Percentiles rank a stretch among this genome's conserved stretches.
phyloP scores from a whole-genome alignment of 768 basidiomycete species.

The Phaffia tasmanica region DNA sequence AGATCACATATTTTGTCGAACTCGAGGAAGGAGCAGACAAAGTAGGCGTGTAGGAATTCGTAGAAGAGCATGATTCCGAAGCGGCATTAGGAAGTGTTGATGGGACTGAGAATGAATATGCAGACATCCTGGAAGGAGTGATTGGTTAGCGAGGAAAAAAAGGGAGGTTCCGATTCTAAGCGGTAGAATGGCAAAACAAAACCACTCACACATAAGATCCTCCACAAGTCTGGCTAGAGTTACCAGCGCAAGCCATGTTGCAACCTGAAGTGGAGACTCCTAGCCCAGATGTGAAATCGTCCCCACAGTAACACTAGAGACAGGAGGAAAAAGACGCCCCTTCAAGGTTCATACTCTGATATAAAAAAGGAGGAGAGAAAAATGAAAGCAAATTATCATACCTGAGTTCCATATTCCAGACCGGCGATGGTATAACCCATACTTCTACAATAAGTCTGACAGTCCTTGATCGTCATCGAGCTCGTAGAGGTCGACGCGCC shows the following conservation, averaged over 20 bases:
- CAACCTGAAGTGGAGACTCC: conserved; percentile 13
- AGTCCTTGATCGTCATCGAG: conserved; percentile 30
- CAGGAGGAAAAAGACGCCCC: too few species aligned
- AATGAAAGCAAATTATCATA: too few species aligned
- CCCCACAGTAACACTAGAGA: too few species aligned
- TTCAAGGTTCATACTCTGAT: conserved; percentile 1
- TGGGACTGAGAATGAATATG: conserved; percentile 7
- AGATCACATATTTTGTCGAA: conserved; percentile 9
- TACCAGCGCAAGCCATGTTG: conserved; percentile 14
- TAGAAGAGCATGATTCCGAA: conserved; percentile 5
- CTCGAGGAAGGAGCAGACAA: conserved; percentile 10
- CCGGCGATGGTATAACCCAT: conserved; percentile 28
- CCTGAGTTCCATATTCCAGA: conserved; percentile 27
- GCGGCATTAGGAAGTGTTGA: not conserved
- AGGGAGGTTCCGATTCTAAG: not conserved
- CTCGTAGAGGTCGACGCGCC: conserved; percentile 26
- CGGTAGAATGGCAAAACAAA: not conserved
- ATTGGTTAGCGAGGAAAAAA: not conserved
- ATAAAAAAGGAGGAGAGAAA: not conserved
- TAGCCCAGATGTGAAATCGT: too few species aligned
- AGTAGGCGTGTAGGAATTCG: conserved; percentile 3
- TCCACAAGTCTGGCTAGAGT: conserved; percentile 18
- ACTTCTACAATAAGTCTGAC: conserved; percentile 29
- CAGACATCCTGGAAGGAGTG: not conserved
- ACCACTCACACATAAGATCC: not conserved